Conservation (phyloP, 2,329 filamentous ascomycete genomes). For the Colletotrichum sojae region DNA sequence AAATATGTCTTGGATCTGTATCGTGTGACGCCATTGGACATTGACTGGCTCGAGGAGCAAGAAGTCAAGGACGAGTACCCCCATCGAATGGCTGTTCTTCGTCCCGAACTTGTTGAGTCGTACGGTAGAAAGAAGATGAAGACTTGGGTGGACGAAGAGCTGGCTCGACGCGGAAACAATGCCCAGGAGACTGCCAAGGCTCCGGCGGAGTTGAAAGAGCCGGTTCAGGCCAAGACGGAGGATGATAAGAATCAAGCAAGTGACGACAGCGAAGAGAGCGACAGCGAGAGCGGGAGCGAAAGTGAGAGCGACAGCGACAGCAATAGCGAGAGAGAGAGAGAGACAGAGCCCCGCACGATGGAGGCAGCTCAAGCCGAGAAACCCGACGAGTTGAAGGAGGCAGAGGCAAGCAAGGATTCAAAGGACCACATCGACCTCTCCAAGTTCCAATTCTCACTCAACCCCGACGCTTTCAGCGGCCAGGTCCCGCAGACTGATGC, state of each 20-base stretch:
- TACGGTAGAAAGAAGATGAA: constrained; percentile 89
- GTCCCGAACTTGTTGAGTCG: constrained; percentile 89
- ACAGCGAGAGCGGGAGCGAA: constrained; percentile 41
- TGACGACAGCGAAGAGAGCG: constrained; percentile 32
- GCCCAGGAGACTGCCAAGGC: constrained; percentile 54
- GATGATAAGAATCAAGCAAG: constrained; percentile 48
- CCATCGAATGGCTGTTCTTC: constrained; percentile 94
- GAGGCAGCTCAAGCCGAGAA: constrained; percentile 43
- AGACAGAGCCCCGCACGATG: constrained; percentile 49
- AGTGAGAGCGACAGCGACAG: constrained; percentile 50
- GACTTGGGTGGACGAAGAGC: constrained; percentile 86
- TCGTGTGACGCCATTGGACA: constrained; percentile 91
- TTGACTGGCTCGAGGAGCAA: constrained; percentile 88
- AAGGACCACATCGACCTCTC: constrained; percentile 87
- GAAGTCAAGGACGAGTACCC: constrained; percentile 76
- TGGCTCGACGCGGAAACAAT: constrained; percentile 71
- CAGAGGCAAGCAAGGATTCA: constrained; percentile 18
- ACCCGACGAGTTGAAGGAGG: constrained; percentile 41
- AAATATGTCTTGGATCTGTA: constrained; percentile 99
- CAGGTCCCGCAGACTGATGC: constrained; percentile 91
- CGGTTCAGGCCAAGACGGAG: constrained; percentile 21
- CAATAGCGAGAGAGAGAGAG: constrained; percentile 54
- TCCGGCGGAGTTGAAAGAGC: no score
- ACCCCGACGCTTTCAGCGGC: constrained; percentile 95
- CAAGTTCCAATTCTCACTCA: constrained; percentile 88